Evolutionary conservation across 2,329 filamentous ascomycete genomes (phyloP), one percentile per base, ranked within the genome.

Genomic region (Immersiporthe knoxdaviesiana): DNA sequence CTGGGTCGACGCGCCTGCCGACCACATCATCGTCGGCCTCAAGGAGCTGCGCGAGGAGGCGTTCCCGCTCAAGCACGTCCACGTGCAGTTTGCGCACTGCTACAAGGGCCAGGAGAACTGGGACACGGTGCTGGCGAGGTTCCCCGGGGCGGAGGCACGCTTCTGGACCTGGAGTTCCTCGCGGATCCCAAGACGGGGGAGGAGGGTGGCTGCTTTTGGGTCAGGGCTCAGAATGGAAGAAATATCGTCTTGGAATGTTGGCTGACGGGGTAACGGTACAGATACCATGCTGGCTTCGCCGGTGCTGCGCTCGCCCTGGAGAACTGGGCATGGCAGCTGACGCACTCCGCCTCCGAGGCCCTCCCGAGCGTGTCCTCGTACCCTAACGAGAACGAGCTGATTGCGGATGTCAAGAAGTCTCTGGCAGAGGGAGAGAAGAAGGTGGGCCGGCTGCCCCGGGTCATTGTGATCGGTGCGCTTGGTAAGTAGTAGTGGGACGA

Each of bases 161-260:
- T 97, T 18, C 88, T 94, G 70, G 94, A 97, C 76, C 86, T 97
- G 50, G 94, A 97, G 78, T 97, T 97, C 78, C 84, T 97, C 50
- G 87, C 88, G 52, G 91, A 97, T 74, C 69, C 69, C 37, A 87
- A 90, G 72, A 85, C 82, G 39, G 92, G n/a, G 92, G 50, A 84
- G 91, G 61, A 83, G 92, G 71, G 90, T 94, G 1, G 90, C 90
- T 11, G 89, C 90, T 0, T 93, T 93, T 75, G 87, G 90, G 18
- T 92, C 90, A 39, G 59, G 39, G 4, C 35, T 14, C 37, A 12
- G 37, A n/a, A n/a, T n/a, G 37, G 11, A 39, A 39, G 35, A 21
- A 30, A 27, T 2, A 50, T 21, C n/a, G 16, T n/a, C 12, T 5
- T 32, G 39, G 30, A 18, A 21, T 27, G 37, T 37, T 2, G 24